Conservation (phyloP, 495 filamentous ascomycete genomes). For the Penicillium verhagenii region DNA sequence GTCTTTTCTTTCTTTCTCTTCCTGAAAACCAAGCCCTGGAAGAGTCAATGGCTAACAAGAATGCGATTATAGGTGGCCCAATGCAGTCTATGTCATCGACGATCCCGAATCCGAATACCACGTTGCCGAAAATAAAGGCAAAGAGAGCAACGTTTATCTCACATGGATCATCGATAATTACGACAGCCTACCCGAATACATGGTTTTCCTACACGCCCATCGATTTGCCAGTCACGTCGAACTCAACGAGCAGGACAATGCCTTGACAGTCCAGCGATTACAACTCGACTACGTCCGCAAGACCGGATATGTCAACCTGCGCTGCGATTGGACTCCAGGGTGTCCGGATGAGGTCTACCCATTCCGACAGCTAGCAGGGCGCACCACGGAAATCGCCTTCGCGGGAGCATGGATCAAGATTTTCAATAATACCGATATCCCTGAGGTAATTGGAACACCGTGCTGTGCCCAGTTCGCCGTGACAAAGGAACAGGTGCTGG, state of each 20-base stretch:
- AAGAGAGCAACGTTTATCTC: slow-evolving; percentile 49
- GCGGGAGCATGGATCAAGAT: slow-evolving; percentile 40
- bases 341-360: slow-evolving; percentile 45
- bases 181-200: slow-evolving; percentile 41
- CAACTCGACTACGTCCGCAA: slow-evolving; percentile 40
- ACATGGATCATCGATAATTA: slow-evolving; percentile 54
- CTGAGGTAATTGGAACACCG: slow-evolving; percentile 45
- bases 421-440: slow-evolving; percentile 46
- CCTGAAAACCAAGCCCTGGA: not conserved
- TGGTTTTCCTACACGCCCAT: slow-evolving; percentile 52
- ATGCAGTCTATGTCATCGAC: slow-evolving; percentile 60
- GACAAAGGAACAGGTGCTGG: slow-evolving; percentile 47
- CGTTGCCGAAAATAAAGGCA: slow-evolving; percentile 46
- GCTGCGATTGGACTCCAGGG: slow-evolving; percentile 46
- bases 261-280: slow-evolving; percentile 34
- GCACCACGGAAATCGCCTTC: slow-evolving; percentile 27
- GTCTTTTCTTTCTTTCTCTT: too few relatives aligned
- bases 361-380: slow-evolving; percentile 22
- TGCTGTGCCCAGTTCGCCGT: slow-evolving; percentile 77
- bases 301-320: slow-evolving; percentile 49
- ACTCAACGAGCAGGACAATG: slow-evolving; percentile 44
- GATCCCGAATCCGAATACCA: slow-evolving; percentile 44
- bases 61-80: slow-evolving; percentile 35
- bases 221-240: slow-evolving; percentile 44
- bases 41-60: not conserved